These are phyloP conservation scores for Chlorella sp. DNA, from an alignment of 139 green algal genomes.

Conservation along the genomic window DNA sequence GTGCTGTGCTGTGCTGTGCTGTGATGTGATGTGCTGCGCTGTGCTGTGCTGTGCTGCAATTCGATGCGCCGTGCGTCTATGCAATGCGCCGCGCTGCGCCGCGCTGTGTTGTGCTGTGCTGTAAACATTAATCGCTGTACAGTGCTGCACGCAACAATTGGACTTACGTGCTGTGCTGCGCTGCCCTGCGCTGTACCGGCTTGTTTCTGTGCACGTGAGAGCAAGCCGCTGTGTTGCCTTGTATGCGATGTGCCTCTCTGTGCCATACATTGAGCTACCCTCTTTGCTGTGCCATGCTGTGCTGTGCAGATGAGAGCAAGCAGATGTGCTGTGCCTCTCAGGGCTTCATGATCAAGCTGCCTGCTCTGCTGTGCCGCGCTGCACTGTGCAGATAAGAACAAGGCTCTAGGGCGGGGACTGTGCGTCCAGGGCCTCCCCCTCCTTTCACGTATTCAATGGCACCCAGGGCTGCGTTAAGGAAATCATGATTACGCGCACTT, in stretches of 20 bases:
- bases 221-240: background rate
- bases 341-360: background rate
- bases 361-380: constrained; percentile 68
- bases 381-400: constrained; percentile 76
- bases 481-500: constrained; percentile 41
- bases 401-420: constrained; percentile 76
- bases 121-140: background rate
- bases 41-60: too few relatives aligned
- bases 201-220: too few relatives aligned
- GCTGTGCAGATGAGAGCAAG: background rate
- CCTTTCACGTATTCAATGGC: constrained; percentile 93
- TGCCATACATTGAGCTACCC: too few relatives aligned
- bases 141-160: background rate
- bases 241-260: too few relatives aligned
- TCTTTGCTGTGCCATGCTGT: background rate
- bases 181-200: background rate
- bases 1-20: too few relatives aligned
- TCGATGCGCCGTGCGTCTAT: too few relatives aligned
- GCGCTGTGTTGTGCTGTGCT: too few relatives aligned
- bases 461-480: constrained; percentile 72
- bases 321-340: background rate
- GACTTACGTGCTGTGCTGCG: background rate
- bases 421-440: constrained; percentile 92
- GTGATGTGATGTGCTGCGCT: too few relatives aligned
- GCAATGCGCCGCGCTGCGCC: too few relatives aligned